Evolutionary conservation across 106 monocot species (phyloP).

Genomic region (Platanthera zijinensis): DNA sequence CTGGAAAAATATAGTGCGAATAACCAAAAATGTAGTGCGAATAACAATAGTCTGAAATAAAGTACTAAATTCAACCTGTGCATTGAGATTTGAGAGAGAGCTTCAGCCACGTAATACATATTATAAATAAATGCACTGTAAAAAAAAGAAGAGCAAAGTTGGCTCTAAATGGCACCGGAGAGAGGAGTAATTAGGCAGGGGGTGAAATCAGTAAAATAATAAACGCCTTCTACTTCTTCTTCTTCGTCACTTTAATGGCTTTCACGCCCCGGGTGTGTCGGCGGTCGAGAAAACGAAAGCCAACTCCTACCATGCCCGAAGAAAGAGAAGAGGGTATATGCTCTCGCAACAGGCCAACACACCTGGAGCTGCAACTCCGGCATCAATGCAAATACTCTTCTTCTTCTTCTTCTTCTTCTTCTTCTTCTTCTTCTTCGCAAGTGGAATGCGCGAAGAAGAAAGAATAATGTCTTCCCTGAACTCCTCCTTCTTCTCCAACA

Average conservation of each 20-base stretch:
- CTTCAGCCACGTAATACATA: too few species aligned
- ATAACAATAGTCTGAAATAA: too few species aligned
- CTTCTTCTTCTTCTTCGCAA: neutral
- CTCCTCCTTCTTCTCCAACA: conserved; percentile 5
- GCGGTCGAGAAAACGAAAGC: neutral
- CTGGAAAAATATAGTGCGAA: too few species aligned
- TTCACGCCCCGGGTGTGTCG: neutral
- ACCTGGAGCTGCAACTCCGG: too few species aligned
- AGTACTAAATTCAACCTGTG: too few species aligned
- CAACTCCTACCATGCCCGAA: neutral
- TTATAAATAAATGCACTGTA: too few species aligned
- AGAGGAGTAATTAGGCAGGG: too few species aligned
- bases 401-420: neutral
- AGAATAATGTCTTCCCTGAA: conserved; percentile 12
- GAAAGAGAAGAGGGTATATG: neutral
- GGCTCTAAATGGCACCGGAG: too few species aligned
- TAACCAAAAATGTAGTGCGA: too few species aligned
- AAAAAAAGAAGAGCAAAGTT: too few species aligned
- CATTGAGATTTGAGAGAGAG: too few species aligned
- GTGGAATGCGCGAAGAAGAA: neutral
- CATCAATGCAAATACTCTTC: neutral
- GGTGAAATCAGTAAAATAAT: too few species aligned
- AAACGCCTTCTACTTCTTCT: neutral
- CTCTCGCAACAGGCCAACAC: neutral
- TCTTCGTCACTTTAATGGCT: neutral